These are phyloP conservation scores for Globisporangium perplexum DNA, from an alignment of 352 stramenopile genomes.

Conservation along the genomic window DNA sequence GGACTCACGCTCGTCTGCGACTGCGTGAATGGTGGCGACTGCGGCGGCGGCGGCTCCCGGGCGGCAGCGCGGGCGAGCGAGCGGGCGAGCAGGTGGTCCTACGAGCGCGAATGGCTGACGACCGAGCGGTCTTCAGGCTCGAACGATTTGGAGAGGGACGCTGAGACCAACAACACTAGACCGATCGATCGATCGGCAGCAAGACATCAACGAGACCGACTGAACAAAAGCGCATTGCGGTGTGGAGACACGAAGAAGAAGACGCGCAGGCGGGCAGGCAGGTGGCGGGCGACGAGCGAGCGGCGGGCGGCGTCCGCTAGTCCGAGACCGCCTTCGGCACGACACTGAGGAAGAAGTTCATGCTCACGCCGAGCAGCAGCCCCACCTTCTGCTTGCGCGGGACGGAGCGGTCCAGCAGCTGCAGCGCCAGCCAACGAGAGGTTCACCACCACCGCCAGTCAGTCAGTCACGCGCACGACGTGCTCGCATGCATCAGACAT, in stretches of 20 bases:
- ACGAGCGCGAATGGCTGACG: slow-evolving; percentile 1
- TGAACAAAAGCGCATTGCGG: not conserved
- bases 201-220: no score
- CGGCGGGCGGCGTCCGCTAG: slow-evolving; percentile 14
- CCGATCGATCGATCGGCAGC: no score
- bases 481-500: no score
- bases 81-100: not conserved
- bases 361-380: slow-evolving; percentile 77
- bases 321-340: slow-evolving; percentile 74
- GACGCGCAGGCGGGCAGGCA: not conserved
- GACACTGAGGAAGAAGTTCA: slow-evolving; percentile 89
- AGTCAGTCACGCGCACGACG: not conserved
- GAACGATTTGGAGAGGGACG: not conserved
- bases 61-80: not conserved
- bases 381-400: slow-evolving; percentile 85
- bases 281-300: not conserved
- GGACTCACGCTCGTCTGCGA: not conserved
- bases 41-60: slow-evolving; percentile 8
- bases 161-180: no score
- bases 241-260: slow-evolving; percentile 5
- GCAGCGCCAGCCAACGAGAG: not conserved
- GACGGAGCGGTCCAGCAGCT: slow-evolving; percentile 83
- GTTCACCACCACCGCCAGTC: not conserved
- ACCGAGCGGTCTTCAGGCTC: not conserved
- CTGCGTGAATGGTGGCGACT: not conserved